Evolutionary conservation across 305 asterid species (phyloP), one percentile per base, ranked within the genome.

Genomic region (Fraxinus ornus): DNA sequence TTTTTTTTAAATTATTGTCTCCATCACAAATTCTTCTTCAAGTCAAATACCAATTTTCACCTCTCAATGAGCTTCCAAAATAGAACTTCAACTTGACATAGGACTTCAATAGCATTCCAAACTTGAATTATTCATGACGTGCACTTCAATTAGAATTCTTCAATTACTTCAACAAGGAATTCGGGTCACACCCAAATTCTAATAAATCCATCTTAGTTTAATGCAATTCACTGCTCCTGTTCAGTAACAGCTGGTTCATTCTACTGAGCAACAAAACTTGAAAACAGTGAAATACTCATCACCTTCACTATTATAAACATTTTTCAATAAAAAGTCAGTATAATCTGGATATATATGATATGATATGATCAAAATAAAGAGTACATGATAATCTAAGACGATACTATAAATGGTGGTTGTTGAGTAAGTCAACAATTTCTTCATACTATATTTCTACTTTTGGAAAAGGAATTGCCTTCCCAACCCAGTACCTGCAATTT

Each of bases 381-480:
- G 80, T 83, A 72, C 44, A 52, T 49, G 47, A 37, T 86, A 81
- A 84, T 80, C 78, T 80, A 83, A 78, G 49, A 80, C 35, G 86
- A 71, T 80, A 83, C 76, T 83, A 82, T 74, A 83, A 85, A 80
- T 78, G 81, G 90, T 88, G 89, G 88, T 80, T 78, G 84, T 82
- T 81, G 91, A 84, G 7, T 36, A 6, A 36, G 91, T 89, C 92
- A 90, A 88, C 78, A 79, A 84, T 85, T 90, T 80, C 80, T 78
- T 84, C 70, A 72, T 78, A 85, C 84, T 87, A 79, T 75, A 77
- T 81, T 81, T 80, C 87, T 83, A 84, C 86, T 86, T 81, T 84
- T 76, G 52, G 87, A 81, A 87, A 86, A 86, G 77, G 88, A 78
- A 79, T 82, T 81, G 71, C 82, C 88, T 75, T 78, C 73, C 74